Base-by-base conservation (phyloP, 2,329 filamentous ascomycete species). In the Tetracladium maxilliforme region DNA sequence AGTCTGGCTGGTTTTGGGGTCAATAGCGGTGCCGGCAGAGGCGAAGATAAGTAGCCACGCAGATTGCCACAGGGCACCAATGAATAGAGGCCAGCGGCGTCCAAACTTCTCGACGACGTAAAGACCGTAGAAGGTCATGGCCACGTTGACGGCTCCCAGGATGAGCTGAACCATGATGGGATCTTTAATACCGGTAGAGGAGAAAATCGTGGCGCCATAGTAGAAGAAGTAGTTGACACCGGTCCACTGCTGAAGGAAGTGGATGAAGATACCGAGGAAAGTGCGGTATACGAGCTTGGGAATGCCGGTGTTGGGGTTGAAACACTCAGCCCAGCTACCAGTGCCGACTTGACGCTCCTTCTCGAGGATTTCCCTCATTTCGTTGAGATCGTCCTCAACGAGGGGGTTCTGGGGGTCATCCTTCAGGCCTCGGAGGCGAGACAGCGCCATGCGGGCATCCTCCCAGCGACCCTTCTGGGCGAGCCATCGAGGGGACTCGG, bases 81-180 rank as follows among this genome's bases (percentile, higher is more conserved):
- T 41, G 33, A 80, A 64, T 2, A 83, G 55, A 4, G 72, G 74
- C 44, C 64, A 64, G 22, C 77, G 68, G n/a, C 77, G 68, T 17
- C 75, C 75, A 29, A 62, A 73, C 33, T 62, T 63, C 40, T 80
- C 72, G 1, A 81, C 72, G 13, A 80, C 57, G 34, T 69, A 81
- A 5, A 83, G 56, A 16, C 73, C 74, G 18, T 61, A 59, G 33
- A 80, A 69, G 10, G 75, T 79, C 43, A 64, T 67, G 32, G 54
- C 59, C 8, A 81, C 72, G 38, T 82, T 82, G 34, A 81, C 70
- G 6, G 63, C 67, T 11, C 63, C 63, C 1, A 78, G 57, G 30
- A 81, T 79, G 42, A 81, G 68, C 40, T 76, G 70, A 1, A 68
- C 75, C 29, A 69, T 53, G 38, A 73, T 76, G 11, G 68, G 66